Conservation (phyloP, 164 flowering plant genomes). For the Nymphaea thermarum region DNA sequence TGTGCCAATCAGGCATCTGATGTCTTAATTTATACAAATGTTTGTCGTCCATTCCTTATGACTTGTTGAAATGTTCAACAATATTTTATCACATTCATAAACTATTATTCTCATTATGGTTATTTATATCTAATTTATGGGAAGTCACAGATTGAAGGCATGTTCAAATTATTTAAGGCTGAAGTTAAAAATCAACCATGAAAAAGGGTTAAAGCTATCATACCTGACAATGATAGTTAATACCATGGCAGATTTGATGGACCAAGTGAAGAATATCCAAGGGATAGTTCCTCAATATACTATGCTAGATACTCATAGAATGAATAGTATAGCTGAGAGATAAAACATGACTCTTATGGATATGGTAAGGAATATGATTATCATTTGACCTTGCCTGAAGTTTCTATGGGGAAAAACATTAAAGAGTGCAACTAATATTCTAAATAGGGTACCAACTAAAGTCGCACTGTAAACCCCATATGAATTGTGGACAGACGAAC, state of each 20-base stretch:
- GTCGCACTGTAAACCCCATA: constrained; percentile 2
- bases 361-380: constrained; percentile 4
- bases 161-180: background rate
- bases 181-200: background rate
- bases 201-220: background rate
- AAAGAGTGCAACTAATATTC: background rate
- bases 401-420: constrained; percentile 1
- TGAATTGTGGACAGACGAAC: background rate
- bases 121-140: background rate
- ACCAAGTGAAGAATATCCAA: background rate
- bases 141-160: background rate
- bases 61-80: constrained; percentile 1
- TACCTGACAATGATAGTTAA: background rate
- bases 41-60: constrained; percentile 3
- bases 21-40: constrained; percentile 1
- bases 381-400: background rate
- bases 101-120: background rate
- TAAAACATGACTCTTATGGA: background rate
- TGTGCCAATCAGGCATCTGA: background rate
- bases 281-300: constrained; percentile 2
- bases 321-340: constrained; percentile 4
- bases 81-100: constrained; percentile 3
- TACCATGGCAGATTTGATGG: background rate
- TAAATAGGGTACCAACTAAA: constrained; percentile 3
- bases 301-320: background rate